These are phyloP conservation scores for Nematocida parisii DNA, from an alignment of 371 early-diverging fungal genomes.

Conservation along the genomic window DNA sequence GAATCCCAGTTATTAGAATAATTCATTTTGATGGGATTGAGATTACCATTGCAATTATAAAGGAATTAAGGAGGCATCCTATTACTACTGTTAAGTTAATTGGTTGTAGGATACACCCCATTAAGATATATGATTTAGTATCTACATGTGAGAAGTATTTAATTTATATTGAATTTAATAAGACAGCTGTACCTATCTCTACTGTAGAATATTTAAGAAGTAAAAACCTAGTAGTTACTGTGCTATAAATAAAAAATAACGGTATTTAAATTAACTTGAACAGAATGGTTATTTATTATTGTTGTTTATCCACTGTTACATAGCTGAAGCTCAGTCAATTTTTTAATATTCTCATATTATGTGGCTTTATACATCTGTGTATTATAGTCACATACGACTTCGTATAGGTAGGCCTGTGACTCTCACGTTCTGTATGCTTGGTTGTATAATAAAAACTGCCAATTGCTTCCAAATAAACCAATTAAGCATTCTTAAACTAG, in stretches of 20 bases:
- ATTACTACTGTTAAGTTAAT: conserved; percentile 10
- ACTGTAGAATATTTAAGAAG: conserved; percentile 19
- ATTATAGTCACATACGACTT: too few species aligned
- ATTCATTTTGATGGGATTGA: conserved; percentile 25
- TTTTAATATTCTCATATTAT: too few species aligned
- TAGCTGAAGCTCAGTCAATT: too few species aligned
- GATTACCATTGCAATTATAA: conserved; percentile 10
- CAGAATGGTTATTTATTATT: not conserved
- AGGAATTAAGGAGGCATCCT: conserved; percentile 38
- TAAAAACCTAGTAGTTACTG: not conserved
- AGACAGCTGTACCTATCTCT: conserved; percentile 1
- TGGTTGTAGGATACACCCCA: conserved; percentile 15
- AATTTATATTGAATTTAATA: conserved; percentile 7
- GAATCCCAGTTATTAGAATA: conserved; percentile 21
- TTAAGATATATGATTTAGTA: conserved; percentile 35
- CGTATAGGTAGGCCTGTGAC: too few species aligned
- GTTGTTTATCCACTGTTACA: too few species aligned
- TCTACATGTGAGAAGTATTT: conserved; percentile 18
- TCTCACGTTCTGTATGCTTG: too few species aligned
- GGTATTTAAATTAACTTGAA: not conserved
- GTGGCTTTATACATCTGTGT: too few species aligned
- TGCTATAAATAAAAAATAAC: not conserved
- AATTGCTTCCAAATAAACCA: too few species aligned
- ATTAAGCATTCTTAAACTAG: too few species aligned
- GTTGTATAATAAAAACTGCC: too few species aligned